phyloP scores from a whole-genome alignment of 2,329 filamentous ascomycete genomes.

The Paecilomyces formosus region DNA sequence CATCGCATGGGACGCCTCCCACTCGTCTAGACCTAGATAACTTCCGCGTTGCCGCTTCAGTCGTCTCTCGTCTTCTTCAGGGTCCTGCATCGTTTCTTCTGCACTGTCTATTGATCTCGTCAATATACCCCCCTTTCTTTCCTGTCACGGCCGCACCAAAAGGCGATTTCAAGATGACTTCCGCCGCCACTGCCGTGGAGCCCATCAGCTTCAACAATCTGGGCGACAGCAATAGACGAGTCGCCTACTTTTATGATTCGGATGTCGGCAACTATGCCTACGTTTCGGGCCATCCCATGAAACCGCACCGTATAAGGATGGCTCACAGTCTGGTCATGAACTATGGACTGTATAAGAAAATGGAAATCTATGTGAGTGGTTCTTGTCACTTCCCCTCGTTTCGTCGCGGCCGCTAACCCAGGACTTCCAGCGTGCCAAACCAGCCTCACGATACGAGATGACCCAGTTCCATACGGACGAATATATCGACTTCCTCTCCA shows the following conservation, averaged over 20 bases:
- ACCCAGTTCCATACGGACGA: constrained; percentile 67
- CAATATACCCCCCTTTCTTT: background rate
- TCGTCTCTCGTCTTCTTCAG: background rate
- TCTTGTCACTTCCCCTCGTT: background rate
- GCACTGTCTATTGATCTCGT: background rate
- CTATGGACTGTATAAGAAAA: constrained; percentile 65
- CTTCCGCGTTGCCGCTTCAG: background rate
- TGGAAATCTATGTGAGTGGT: constrained; percentile 59
- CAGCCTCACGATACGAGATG: constrained; percentile 64
- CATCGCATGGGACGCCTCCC: background rate
- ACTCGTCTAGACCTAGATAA: background rate
- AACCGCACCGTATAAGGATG: constrained; percentile 62
- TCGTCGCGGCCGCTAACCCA: constrained; percentile 10
- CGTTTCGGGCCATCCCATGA: constrained; percentile 65
- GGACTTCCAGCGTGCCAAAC: constrained; percentile 62
- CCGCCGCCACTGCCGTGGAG: constrained; percentile 45
- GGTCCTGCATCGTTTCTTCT: background rate
- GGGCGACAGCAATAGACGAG: constrained; percentile 61
- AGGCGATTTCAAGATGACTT: constrained; percentile 37
- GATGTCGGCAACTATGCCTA: constrained; percentile 99
- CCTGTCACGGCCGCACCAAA: background rate
- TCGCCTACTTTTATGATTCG: constrained; percentile 97
- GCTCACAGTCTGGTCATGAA: constrained; percentile 62
- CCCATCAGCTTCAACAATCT: constrained; percentile 43
- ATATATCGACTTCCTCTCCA: constrained; percentile 66